Conservation (phyloP, 306 rosid genomes). For the Casuarina equisetifolia region DNA sequence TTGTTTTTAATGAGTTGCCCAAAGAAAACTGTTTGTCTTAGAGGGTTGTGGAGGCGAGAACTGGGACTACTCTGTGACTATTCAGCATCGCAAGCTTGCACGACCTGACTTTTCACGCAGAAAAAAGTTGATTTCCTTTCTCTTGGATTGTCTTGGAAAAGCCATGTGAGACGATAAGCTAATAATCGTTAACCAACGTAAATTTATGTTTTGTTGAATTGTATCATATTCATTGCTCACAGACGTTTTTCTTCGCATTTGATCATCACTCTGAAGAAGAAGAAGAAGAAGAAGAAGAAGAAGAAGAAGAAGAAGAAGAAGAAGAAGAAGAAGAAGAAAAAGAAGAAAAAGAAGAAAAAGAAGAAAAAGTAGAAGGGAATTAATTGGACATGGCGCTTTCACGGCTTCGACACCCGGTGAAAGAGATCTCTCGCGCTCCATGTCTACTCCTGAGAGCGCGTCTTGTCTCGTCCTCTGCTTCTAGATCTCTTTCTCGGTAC, state of each 20-base stretch:
- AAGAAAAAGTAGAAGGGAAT: not conserved
- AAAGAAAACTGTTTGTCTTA: too few species aligned
- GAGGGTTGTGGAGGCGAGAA: not conserved
- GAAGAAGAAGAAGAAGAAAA: not conserved
- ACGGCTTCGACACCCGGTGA: slow-evolving; percentile 76
- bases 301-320: not conserved
- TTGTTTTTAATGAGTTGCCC: too few species aligned
- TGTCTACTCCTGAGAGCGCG: slow-evolving; percentile 50
- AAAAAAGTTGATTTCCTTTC: not conserved
- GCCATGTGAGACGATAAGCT: not conserved
- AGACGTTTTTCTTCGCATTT: not conserved
- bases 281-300: not conserved
- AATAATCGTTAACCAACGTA: not conserved
- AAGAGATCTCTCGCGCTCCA: slow-evolving; percentile 49
- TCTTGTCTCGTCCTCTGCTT: slow-evolving; percentile 45
- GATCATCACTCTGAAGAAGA: not conserved
- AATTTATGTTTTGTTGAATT: not conserved
- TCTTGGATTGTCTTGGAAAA: not conserved
- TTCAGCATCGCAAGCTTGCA: not conserved
- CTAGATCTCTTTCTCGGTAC: slow-evolving; percentile 68
- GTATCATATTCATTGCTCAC: not conserved
- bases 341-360: not conserved
- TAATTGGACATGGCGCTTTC: slow-evolving; percentile 65
- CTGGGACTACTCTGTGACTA: not conserved
- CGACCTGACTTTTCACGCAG: not conserved